These are phyloP conservation scores for Cryptococcus floricola DNA, from an alignment of 1,284 basidiomycete genomes.

Conservation along the genomic window DNA sequence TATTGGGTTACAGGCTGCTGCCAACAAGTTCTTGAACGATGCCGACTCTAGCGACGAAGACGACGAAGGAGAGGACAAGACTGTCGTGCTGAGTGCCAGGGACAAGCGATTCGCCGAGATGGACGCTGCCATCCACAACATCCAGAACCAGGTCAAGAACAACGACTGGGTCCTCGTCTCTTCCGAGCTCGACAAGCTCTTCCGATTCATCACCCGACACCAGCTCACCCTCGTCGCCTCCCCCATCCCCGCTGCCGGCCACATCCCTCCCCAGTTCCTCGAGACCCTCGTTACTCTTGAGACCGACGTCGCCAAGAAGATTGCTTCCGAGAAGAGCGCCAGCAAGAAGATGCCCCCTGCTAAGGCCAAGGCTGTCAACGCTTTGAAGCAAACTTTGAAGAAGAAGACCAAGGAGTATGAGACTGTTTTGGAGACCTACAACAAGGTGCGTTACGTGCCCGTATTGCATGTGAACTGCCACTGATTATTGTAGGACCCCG, in stretches of 20 bases:
- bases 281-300: slow-evolving; percentile 75
- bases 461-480: background rate
- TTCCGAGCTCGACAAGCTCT: slow-evolving; percentile 92
- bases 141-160: slow-evolving; percentile 93
- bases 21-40: slow-evolving; percentile 46
- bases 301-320: slow-evolving; percentile 65
- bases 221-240: slow-evolving; percentile 55
- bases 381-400: slow-evolving; percentile 95
- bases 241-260: slow-evolving; percentile 65
- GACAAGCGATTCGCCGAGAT: slow-evolving; percentile 52
- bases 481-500: slow-evolving; percentile 64
- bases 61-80: slow-evolving; percentile 47
- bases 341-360: slow-evolving; percentile 96
- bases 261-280: slow-evolving; percentile 83
- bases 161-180: slow-evolving; percentile 89
- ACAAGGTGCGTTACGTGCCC: slow-evolving; percentile 55
- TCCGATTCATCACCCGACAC: slow-evolving; percentile 84
- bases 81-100: slow-evolving; percentile 48
- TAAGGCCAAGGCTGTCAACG: slow-evolving; percentile 89
- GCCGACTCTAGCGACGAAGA: slow-evolving; percentile 45
- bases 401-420: slow-evolving; percentile 90
- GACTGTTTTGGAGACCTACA: slow-evolving; percentile 70
- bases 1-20: slow-evolving; percentile 18
- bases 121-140: slow-evolving; percentile 69
- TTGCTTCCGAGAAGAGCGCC: slow-evolving; percentile 77